Evolutionary conservation across 192 early-diverging fungal genomes (phyloP), one percentile per base, ranked within the genome.

Genomic region (Umbelopsis vinacea): DNA sequence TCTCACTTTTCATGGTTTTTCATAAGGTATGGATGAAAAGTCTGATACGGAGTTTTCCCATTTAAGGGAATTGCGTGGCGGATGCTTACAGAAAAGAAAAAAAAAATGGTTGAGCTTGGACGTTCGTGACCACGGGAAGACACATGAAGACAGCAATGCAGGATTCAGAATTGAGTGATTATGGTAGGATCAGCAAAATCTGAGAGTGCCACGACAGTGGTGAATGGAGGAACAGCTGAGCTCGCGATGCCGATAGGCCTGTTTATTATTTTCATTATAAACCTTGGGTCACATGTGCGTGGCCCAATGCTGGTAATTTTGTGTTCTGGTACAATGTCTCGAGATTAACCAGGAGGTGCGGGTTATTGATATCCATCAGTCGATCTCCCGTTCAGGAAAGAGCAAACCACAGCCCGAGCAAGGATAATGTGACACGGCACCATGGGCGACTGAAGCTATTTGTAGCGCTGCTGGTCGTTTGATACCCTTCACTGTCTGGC

Each of bases 261-360:
- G 17, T 63, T 63, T 63, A 63, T 37, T 37, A 35, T 63, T 35
- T 38, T 9, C 57, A 63, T 37, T 63, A 29, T 63, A 63, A 63
- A 63, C 17, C 2, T 37, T 63, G 26, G 33, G 15, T 37, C 29
- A 37, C 26, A 14, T 37, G 48, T 14, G 14, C 33, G 15, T 29
- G 19, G 33, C 7, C 57, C 48, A 50, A n/a, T n/a, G 48, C 15
- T 50, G 15, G 4, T n/a, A 50, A 50, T 17, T 50, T 50, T 50
- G 48, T 50, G 48, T 50, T 50, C 15, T 50, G 9, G 48, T 50
- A 63, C 33, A 22, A 17, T 63, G 57, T 63, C 57, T 63, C 57
- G 57, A 63, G 57, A 63, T 63, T 17, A 15, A 15, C 57, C 57
- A 29, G 26, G 57, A 22, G 26, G 57, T 26, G 23, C 8, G 29